Evolutionary conservation across 2,329 filamentous ascomycete genomes (phyloP), one percentile per base, ranked within the genome.

Genomic region (Drechslerella dactyloides): DNA sequence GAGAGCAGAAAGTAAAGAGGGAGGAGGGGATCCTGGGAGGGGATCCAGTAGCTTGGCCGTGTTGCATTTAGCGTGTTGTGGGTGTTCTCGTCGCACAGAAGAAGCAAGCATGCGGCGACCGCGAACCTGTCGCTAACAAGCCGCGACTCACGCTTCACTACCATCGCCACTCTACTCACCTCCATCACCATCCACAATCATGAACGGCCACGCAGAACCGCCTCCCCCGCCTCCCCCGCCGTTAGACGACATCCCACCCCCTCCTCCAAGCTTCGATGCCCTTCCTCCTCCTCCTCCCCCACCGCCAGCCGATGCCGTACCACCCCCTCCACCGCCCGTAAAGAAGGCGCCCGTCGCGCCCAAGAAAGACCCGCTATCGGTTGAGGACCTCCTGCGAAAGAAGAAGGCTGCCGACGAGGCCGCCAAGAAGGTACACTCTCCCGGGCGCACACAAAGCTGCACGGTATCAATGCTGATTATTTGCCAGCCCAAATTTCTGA

Each of bases 391-490:
- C 2, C 81, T 96, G 21, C 86, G 87, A 75, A 89, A 93, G 81
- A 96, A 96, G 83, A 90, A 90, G 78, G 91, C 90, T 73, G 89
- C 90, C 27, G 91, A 94, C 80, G 90, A 89, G 37, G 91, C 89
- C 15, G 89, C 91, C 8, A 85, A 90, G 62, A 96, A 94, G 81
- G 84, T 86, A 81, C 75, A 80, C 72, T 40, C 23, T 23, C 55
- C 24, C 30, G 51, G 27, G 46, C 74, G 17, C 74, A 61, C 48
- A 55, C 35, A 57, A 74, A 48, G n/a, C n/a, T n/a, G n/a, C n/a
- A n/a, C 44, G 5, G 68, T 57, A 19, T 53, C 63, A 74, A 74
- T 78, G 57, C 75, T 69, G 24, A 74, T 51, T 75, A 68, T 10
- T 23, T 19, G 8, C 15, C 77, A 87, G 83, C 92, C 92, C 3